These are phyloP conservation scores for Dendryphion nanum DNA, from an alignment of 2,329 filamentous ascomycete species.

Conservation along the genomic window DNA sequence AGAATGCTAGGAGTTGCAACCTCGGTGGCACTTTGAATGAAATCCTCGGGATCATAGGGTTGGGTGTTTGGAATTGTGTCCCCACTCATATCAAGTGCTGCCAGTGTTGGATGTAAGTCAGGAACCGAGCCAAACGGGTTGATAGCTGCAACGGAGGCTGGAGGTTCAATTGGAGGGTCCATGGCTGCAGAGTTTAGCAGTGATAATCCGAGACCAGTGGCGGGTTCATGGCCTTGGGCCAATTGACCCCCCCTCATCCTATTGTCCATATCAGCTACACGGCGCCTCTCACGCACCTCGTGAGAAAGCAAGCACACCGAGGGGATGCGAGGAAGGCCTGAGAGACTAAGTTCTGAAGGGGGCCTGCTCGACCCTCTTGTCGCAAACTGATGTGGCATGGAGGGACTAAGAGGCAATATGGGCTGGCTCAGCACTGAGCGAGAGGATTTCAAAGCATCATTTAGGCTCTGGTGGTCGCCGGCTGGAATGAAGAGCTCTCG, in stretches of 20 bases:
- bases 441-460: background rate
- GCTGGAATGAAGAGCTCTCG: background rate
- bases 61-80: conserved; percentile 38
- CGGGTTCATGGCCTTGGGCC: conserved; percentile 19
- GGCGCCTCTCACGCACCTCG: conserved; percentile 23
- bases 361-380: conserved; percentile 16
- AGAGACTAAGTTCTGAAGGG: conserved; percentile 31
- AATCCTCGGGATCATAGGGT: conserved; percentile 41
- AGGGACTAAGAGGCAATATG: too few relatives aligned
- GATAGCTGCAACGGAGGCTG: background rate
- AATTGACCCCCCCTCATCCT: conserved; percentile 6
- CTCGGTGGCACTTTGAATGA: conserved; percentile 47
- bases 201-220: conserved; percentile 33
- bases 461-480: background rate
- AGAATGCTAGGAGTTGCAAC: conserved; percentile 46
- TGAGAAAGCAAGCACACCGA: conserved; percentile 38
- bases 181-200: too few relatives aligned
- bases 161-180: background rate
- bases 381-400: too few relatives aligned
- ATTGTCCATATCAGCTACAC: conserved; percentile 20
- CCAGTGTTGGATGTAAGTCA: too few relatives aligned
- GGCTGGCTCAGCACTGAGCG: background rate
- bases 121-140: too few relatives aligned
- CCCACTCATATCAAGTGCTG: conserved; percentile 23
- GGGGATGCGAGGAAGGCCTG: conserved; percentile 36